Evolutionary conservation across 2,329 filamentous ascomycete genomes (phyloP).

Genomic region (Xylariales sp.): DNA sequence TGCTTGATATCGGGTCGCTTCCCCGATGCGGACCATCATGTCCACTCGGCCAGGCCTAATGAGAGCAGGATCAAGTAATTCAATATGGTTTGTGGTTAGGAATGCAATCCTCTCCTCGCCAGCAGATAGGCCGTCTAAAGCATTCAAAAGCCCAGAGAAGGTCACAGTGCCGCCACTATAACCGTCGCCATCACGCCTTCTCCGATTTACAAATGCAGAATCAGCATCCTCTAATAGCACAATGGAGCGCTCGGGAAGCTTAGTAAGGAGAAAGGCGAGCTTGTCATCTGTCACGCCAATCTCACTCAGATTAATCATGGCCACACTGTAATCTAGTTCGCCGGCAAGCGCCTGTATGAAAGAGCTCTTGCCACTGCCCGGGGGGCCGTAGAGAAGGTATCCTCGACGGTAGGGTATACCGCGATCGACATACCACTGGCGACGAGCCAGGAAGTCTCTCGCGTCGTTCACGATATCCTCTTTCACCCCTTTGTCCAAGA

Average conservation of each 20-base stretch:
- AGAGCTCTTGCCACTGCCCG: conserved; percentile 92
- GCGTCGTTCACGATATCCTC: conserved; percentile 84
- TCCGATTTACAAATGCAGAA: conserved; percentile 86
- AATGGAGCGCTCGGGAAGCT: conserved; percentile 84
- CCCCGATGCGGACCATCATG: conserved; percentile 89
- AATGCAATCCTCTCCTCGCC: conserved; percentile 95
- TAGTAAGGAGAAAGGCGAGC: conserved; percentile 85
- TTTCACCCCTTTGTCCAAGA: conserved; percentile 88
- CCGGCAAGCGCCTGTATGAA: conserved; percentile 96
- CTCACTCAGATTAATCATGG: conserved; percentile 91
- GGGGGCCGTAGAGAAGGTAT: conserved; percentile 89
- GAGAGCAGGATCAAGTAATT: conserved; percentile 87
- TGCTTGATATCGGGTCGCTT: conserved; percentile 88
- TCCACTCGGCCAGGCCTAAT: conserved; percentile 93
- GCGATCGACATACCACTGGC: conserved; percentile 92
- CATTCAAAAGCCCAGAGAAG: conserved; percentile 89
- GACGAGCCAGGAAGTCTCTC: conserved; percentile 80
- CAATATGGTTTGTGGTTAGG: conserved; percentile 93
- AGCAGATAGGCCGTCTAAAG: conserved; percentile 90
- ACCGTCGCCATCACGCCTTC: conserved; percentile 81
- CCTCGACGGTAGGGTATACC: conserved; percentile 92
- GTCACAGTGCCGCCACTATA: conserved; percentile 91
- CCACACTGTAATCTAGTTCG: conserved; percentile 91
- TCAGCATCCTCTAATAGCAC: conserved; percentile 91
- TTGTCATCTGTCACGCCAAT: conserved; percentile 91